A percentile compares a stretch with the other conserved stretches of the same genome.
Conservation (phyloP, 1,284 basidiomycete species). For the Cystobasidiaceae sp. region DNA sequence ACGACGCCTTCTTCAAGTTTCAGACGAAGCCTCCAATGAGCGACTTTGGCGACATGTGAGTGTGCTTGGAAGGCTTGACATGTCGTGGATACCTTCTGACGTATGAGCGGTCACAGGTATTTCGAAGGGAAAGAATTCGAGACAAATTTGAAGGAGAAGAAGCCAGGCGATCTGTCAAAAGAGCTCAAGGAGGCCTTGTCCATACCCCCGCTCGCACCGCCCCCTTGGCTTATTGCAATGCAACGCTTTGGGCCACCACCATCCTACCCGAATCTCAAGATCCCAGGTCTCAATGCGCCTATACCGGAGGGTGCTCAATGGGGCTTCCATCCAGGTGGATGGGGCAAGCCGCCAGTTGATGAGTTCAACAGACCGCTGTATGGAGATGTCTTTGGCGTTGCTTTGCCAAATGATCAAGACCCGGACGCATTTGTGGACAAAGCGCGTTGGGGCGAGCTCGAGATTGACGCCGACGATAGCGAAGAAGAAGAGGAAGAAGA, state of each 20-base stretch:
- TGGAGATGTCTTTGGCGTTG: constrained; percentile 91
- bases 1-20: constrained; percentile 99
- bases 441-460: constrained; percentile 82
- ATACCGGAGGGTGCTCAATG: constrained; percentile 98
- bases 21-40: constrained; percentile 86
- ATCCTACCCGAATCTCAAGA: constrained; percentile 89
- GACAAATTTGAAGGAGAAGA: constrained; percentile 90
- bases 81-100: too few relatives aligned
- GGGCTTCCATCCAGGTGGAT: constrained; percentile 99
- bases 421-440: constrained; percentile 66
- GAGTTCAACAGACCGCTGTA: constrained; percentile 95
- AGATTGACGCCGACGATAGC: constrained; percentile 76
- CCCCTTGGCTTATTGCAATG: constrained; percentile 99
- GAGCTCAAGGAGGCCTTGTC: constrained; percentile 95
- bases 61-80: too few relatives aligned
- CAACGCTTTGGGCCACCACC: constrained; percentile 97
- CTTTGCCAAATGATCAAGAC: constrained; percentile 57
- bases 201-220: constrained; percentile 94
- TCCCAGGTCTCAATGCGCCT: constrained; percentile 93
- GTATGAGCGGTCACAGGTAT: constrained; percentile 65
- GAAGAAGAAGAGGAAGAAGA: constrained; percentile 61
- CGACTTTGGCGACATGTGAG: constrained; percentile 86
- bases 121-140: constrained; percentile 99
- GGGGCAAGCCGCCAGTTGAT: constrained; percentile 98
- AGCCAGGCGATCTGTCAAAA: constrained; percentile 91